Percentiles rank a stretch among this genome's conserved stretches.
Evolutionary conservation across 1,284 basidiomycete genomes (phyloP).

Genomic region (Thelephora terrestris): DNA sequence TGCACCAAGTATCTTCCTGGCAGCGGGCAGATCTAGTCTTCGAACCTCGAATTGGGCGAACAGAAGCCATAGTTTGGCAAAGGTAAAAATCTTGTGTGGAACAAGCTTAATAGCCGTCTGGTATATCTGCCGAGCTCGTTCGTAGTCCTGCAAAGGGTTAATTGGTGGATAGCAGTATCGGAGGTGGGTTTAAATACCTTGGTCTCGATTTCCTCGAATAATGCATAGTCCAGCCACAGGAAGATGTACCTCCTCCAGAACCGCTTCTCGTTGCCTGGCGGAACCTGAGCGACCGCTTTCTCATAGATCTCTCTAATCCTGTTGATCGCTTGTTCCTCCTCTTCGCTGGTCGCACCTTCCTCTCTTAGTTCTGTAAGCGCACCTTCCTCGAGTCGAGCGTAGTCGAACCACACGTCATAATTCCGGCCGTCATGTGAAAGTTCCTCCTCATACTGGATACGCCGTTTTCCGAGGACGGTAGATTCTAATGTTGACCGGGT

Average conservation of each 20-base stretch:
- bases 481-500: slow-evolving; percentile 77
- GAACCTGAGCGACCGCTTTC: slow-evolving; percentile 91
- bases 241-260: slow-evolving; percentile 97
- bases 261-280: slow-evolving; percentile 80
- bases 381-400: slow-evolving; percentile 82
- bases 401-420: slow-evolving; percentile 96
- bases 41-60: slow-evolving; percentile 92
- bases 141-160: slow-evolving; percentile 47
- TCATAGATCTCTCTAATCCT: slow-evolving; percentile 90
- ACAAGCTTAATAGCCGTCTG: slow-evolving; percentile 84
- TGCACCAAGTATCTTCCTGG: slow-evolving; percentile 84
- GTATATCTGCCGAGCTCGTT: slow-evolving; percentile 80
- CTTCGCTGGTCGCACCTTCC: slow-evolving; percentile 60
- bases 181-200: slow-evolving; percentile 40
- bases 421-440: slow-evolving; percentile 75
- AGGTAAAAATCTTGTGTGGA: slow-evolving; percentile 95
- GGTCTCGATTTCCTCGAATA: slow-evolving; percentile 95
- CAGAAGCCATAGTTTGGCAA: slow-evolving; percentile 90
- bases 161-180: neutral
- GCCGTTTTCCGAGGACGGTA: slow-evolving; percentile 86
- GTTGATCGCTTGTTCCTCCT: slow-evolving; percentile 38
- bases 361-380: slow-evolving; percentile 63
- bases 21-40: slow-evolving; percentile 71
- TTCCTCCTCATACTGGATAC: slow-evolving; percentile 94
- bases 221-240: slow-evolving; percentile 91